phyloP scores from a whole-genome alignment of 768 basidiomycete species.

The Mycena albidolilacea region DNA sequence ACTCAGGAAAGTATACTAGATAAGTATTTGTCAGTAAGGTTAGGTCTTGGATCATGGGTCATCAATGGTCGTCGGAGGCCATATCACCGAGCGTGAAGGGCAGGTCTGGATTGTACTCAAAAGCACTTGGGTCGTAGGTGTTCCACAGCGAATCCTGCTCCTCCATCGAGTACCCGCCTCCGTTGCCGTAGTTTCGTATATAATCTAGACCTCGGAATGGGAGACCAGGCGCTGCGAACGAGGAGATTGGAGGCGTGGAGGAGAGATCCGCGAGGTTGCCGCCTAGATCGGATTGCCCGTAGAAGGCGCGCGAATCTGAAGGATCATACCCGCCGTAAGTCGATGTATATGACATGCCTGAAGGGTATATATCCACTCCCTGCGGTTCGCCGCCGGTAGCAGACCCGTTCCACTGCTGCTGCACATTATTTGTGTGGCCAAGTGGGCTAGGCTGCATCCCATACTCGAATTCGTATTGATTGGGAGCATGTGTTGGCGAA shows the following conservation, averaged over 20 bases:
- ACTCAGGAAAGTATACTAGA: constrained; percentile 14
- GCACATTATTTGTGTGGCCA: constrained; percentile 57
- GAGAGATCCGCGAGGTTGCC: constrained; percentile 59
- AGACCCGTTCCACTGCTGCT: constrained; percentile 64
- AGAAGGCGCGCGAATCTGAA: constrained; percentile 42
- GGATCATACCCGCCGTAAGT: constrained; percentile 61
- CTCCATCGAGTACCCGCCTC: constrained; percentile 61
- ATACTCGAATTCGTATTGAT: constrained; percentile 72
- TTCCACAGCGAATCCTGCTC: constrained; percentile 71
- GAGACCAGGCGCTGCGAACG: constrained; percentile 80
- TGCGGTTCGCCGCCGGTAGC: constrained; percentile 52
- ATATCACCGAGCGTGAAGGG: constrained; percentile 74
- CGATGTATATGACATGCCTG: constrained; percentile 56
- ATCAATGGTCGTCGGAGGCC: constrained; percentile 54
- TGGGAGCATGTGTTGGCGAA: constrained; percentile 66
- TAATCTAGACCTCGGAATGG: constrained; percentile 90
- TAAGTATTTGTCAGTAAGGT: constrained; percentile 18
- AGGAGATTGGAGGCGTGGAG: constrained; percentile 72
- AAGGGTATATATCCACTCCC: constrained; percentile 60
- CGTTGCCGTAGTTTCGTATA: constrained; percentile 81
- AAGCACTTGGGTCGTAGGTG: constrained; percentile 80
- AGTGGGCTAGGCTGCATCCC: constrained; percentile 57
- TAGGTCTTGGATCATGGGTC: constrained; percentile 39
- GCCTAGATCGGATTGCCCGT: constrained; percentile 53
- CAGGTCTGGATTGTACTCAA: constrained; percentile 84